A percentile compares a stretch with the other conserved stretches of the same genome.
Conservation (phyloP, 2,329 filamentous ascomycete species). For the Nakataea oryzae region DNA sequence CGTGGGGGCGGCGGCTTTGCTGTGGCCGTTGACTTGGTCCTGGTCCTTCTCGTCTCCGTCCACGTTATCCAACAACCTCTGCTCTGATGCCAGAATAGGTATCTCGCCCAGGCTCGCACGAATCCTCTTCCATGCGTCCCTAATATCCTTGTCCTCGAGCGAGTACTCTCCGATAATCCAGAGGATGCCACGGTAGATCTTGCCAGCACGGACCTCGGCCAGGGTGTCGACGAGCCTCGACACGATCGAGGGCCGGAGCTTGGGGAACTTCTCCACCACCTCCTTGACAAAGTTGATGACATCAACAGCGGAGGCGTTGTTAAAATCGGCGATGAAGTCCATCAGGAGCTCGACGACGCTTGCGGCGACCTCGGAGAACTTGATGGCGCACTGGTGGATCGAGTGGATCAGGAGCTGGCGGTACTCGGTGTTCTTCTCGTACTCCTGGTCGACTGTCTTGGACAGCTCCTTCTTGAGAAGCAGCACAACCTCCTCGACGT, state of each 20-base stretch:
- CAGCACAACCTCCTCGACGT: conserved; percentile 93
- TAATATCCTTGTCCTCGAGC: conserved; percentile 83
- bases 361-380: conserved; percentile 94
- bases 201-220: conserved; percentile 87
- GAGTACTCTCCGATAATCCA: conserved; percentile 99
- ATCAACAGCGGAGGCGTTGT: conserved; percentile 91
- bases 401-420: conserved; percentile 91
- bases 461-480: conserved; percentile 94
- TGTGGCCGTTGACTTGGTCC: conserved; percentile 68
- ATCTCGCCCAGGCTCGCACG: conserved; percentile 91
- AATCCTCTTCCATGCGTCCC: conserved; percentile 94
- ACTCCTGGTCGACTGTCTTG: conserved; percentile 97
- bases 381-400: conserved; percentile 97
- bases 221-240: conserved; percentile 82
- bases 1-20: conserved; percentile 64
- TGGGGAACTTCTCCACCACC: conserved; percentile 95
- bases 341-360: conserved; percentile 95
- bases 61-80: conserved; percentile 78
- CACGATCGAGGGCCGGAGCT: conserved; percentile 77
- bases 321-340: conserved; percentile 98
- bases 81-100: conserved; percentile 89
- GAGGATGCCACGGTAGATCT: conserved; percentile 90
- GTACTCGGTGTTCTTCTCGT: conserved; percentile 96
- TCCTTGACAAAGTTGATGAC: conserved; percentile 99
- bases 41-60: conserved; percentile 54